Base-by-base conservation (phyloP, 345 rosid species). In the Punica granatum region DNA sequence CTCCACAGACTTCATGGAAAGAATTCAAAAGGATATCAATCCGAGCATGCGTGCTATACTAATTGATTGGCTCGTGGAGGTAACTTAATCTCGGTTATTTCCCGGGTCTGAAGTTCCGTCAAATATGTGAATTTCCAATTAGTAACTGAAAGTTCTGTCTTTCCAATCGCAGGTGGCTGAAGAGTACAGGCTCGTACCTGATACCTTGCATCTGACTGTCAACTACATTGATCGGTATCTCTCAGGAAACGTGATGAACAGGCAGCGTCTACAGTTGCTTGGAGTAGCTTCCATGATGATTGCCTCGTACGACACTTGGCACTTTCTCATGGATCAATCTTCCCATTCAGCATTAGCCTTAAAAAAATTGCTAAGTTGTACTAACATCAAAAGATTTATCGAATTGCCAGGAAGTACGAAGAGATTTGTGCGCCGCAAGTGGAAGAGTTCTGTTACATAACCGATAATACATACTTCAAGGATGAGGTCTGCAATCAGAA, bases 61-160 rank as follows among this genome's bases (percentile, higher is more conserved):
- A 42, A 74, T 94, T 66, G 99, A 94, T 79, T 94, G 99, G 99
- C 97, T 94, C 60, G 90, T 91, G 67, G 97, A 94, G 92, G 97
- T 92, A 79, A 77, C 19, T 73, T 62, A 12, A 42, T 66, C 34
- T 6, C 63, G 16, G 37, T 41, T 35, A 21, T 7, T 30, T 59
- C 63, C 69, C n/a, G 25, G 53, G 1, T 68, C 5, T 31, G 25
- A 58, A 15, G 35, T 67, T 23, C 19, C n/a, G 14, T 13, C 33
- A 30, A 14, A n/a, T n/a, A 10, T 1, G 34, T 34, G 11, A 37
- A 12, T 5, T 2, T 6, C n/a, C 35, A 14, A 1, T 11, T 6
- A 4, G 9, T 39, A 25, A 37, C 34, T 54, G 31, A 56, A 67
- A 33, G 70, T 58, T 69, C 34, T 30, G 3, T 56, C 32, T 30